Evolutionary conservation across 2,329 filamentous ascomycete species (phyloP), one percentile per base, ranked within the genome.

Genomic region (Aureobasidium sp.): DNA sequence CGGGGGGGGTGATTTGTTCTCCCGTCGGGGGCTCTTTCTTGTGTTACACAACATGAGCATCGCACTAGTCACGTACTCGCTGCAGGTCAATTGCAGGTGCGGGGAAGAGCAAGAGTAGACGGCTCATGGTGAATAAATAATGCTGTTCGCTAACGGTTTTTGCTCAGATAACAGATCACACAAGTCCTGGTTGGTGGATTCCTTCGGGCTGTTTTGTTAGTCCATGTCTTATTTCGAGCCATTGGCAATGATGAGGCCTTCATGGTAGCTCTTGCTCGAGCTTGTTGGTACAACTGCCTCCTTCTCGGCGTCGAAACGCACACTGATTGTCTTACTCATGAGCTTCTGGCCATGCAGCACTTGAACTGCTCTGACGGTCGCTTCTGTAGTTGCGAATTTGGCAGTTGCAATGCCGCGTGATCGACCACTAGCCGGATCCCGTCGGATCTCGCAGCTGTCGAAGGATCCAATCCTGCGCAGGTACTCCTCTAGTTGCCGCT

Each of bases 231-330:
- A 57, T 27, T 57, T 23, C 7, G 58, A 60, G 10, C 58, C 58
- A 38, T 60, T 60, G 31, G 58, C 58, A n/a, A 60, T 54, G 38
- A 54, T 60, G 25, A 50, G 58, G 17, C 49, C 49, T 4, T 25
- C 47, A 8, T 23, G 19, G 10, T 10, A 25, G 33, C 5, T 40
- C 19, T 50, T 51, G 57, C 23, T 23, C 9, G 47, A 37, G 33
- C 31, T 51, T 4, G 27, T 11, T 17, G 47, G 15, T 37, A 27
- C 5, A 3, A 60, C 58, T 7, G 58, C 23, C 19, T 61, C 50
- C 23, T 35, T 59, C 6, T 59, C 55, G 2, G 45, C 50, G 29
- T 61, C 59, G 15, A 61, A 61, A 8, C 59, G 27, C 11, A 61
- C 59, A 21, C 21, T 55, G 13, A 61, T 10, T 21, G 29, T 55